Base-by-base conservation (phyloP, 2,329 filamentous ascomycete genomes). In the Bipolaris oryzae region DNA sequence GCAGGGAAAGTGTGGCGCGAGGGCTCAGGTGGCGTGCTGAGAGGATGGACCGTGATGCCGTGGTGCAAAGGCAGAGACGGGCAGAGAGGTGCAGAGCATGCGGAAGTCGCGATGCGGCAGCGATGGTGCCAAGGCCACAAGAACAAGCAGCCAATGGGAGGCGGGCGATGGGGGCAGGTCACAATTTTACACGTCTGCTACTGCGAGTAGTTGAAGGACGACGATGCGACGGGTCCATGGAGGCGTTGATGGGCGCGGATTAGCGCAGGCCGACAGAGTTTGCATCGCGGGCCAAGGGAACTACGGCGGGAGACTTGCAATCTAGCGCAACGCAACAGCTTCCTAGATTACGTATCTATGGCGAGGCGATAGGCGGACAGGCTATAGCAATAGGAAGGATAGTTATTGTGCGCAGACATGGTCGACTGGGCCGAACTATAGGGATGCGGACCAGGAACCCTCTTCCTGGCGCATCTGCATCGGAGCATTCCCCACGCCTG, bases 401-500 rank as follows among this genome's bases (percentile, higher is more conserved):
- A 44, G n/a, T n/a, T n/a, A n/a, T 28, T 39, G 25, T 28, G 25
- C 25, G 25, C 25, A 28, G 25, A 28, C 9, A 28, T 28, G 33
- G 50, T 31, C 34, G 31, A 11, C 45, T 41, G 34, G 45, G 28
- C 47, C 45, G 49, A 48, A 43, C 43, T 18, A 48, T 48, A 20
- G 39, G 16, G 9, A 35, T 25, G 49, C 39, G 35, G 53, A 58
- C 55, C 25, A 47, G 53, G 58, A 38, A 39, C 48, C 50, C 50
- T 53, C 49, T 31, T 16, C 42, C 34, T 46, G 15, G 34, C 25
- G 47, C 50, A 49, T 57, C 54, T 18, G 47, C 55, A 44, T 57
- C 54, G 50, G 54, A 57, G 54, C 33, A 47, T 57, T 53, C 50
- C 45, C 50, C 57, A 47, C 54, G 48, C 37, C 47, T 41, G 39